Evolutionary conservation across 2,329 filamentous ascomycete species (phyloP).

Genomic region (Clarireedia hainanense): DNA sequence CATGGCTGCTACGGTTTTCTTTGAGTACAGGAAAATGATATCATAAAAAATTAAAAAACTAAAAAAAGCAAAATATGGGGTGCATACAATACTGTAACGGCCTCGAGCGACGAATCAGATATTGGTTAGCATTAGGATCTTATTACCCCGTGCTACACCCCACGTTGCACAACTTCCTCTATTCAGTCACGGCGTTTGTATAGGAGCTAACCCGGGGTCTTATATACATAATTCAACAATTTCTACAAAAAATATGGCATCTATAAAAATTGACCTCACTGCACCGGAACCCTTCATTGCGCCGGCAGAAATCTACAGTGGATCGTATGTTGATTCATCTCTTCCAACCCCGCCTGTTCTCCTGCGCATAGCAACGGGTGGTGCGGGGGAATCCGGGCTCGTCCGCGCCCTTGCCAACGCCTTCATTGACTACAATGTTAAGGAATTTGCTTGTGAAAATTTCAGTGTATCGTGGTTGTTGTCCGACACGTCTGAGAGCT

Average conservation of each 20-base stretch:
- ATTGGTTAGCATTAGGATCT: too few relatives aligned
- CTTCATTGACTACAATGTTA: slow-evolving; percentile 31
- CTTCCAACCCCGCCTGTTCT: background rate
- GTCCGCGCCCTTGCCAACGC: slow-evolving; percentile 31
- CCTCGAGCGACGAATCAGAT: too few relatives aligned
- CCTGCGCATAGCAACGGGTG: slow-evolving; percentile 29
- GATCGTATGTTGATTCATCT: background rate
- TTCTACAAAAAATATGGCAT: background rate
- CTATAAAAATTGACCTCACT: background rate
- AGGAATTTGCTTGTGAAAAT: slow-evolving; percentile 21
- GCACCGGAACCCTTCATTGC: slow-evolving; percentile 3
- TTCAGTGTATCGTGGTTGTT: slow-evolving; percentile 39
- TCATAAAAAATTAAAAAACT: too few relatives aligned
- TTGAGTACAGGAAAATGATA: too few relatives aligned
- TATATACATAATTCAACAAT: background rate
- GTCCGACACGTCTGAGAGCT: slow-evolving; percentile 38
- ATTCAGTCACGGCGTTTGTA: too few relatives aligned
- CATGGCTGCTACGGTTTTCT: too few relatives aligned
- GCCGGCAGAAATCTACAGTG: slow-evolving; percentile 9
- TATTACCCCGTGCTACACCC: background rate
- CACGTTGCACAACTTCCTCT: background rate
- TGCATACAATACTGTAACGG: too few relatives aligned
- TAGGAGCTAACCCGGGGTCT: background rate
- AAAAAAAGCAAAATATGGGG: too few relatives aligned
- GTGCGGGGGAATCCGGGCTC: slow-evolving; percentile 30